These are phyloP conservation scores for Calonectria honghensis DNA, from an alignment of 2,329 filamentous ascomycete genomes.

Conservation along the genomic window DNA sequence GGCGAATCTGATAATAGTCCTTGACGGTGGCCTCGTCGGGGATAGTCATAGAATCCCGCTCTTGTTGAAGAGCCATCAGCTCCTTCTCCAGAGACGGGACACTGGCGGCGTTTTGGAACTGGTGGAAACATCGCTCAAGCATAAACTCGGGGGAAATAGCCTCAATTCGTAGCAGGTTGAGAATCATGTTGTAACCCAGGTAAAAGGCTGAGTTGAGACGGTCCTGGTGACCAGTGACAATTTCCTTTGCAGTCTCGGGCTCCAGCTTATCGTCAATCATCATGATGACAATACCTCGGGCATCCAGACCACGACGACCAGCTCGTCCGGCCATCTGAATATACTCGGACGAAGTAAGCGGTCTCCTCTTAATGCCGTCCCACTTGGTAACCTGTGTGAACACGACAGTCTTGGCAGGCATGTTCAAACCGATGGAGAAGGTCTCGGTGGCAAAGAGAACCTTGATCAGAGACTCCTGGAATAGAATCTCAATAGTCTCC, in stretches of 20 bases:
- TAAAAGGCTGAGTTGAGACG: constrained; percentile 98
- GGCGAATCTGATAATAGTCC: constrained; percentile 93
- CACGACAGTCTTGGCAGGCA: constrained; percentile 99
- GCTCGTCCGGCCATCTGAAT: constrained; percentile 99
- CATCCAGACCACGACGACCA: constrained; percentile 96
- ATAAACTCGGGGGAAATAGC: constrained; percentile 99
- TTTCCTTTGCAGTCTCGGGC: constrained; percentile 92
- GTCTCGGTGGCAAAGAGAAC: constrained; percentile 98
- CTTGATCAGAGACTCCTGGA: constrained; percentile 98
- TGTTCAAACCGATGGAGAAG: constrained; percentile 98
- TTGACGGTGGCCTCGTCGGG: constrained; percentile 91
- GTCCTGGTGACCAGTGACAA: constrained; percentile 97
- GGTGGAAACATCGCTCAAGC: constrained; percentile 98
- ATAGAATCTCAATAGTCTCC: constrained; percentile 98
- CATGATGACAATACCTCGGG: constrained; percentile 99
- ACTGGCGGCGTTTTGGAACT: constrained; percentile 96
- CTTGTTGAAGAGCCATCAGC: constrained; percentile 84
- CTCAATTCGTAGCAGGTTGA: constrained; percentile 97
- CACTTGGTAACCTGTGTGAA: constrained; percentile 98
- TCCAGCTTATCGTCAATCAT: constrained; percentile 99
- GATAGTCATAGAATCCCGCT: constrained; percentile 84
- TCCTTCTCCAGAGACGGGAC: constrained; percentile 90
- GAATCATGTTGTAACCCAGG: constrained; percentile 98
- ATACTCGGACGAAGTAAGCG: constrained; percentile 95
- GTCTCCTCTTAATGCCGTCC: constrained; percentile 86